Conservation (phyloP, 331 rosid genomes). For the Quercus tomentella region DNA sequence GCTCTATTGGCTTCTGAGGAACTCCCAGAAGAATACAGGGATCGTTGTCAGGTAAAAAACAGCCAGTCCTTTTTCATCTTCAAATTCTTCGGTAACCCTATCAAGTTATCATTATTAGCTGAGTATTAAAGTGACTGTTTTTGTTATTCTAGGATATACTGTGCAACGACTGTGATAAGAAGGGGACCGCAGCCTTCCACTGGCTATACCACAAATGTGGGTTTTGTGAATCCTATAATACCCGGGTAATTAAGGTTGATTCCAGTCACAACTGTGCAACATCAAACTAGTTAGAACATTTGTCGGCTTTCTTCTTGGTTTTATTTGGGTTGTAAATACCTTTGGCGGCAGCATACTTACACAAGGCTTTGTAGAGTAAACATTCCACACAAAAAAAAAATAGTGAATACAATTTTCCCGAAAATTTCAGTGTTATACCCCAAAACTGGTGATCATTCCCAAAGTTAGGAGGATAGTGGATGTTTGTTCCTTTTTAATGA, state of each 20-base stretch:
- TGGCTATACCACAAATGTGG: constrained; percentile 51
- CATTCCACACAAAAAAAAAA: not conserved
- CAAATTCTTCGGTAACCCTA: not conserved
- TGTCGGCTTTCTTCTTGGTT: not conserved
- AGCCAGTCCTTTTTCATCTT: not conserved
- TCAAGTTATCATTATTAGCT: not conserved
- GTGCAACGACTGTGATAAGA: constrained; percentile 49
- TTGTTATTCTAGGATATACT: constrained; percentile 35
- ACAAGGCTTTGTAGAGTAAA: not conserved
- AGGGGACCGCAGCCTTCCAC: constrained; percentile 45
- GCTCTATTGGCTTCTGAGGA: constrained; percentile 53
- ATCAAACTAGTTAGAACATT: constrained; percentile 2
- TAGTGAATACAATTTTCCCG: not conserved
- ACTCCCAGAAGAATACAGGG: constrained; percentile 50
- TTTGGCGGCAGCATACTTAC: not conserved
- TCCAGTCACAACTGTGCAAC: constrained; percentile 12
- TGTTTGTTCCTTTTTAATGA: not conserved
- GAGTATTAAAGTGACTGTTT: not conserved
- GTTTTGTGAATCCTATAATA: constrained; percentile 46
- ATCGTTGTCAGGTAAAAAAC: constrained; percentile 36
- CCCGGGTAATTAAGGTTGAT: constrained; percentile 33
- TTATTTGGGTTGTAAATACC: not conserved
- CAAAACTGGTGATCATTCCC: not conserved
- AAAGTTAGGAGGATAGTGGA: not conserved
- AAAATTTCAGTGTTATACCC: not conserved